These are phyloP conservation scores for Pugionium cornutum DNA, from an alignment of 345 rosid genomes.

Conservation along the genomic window DNA sequence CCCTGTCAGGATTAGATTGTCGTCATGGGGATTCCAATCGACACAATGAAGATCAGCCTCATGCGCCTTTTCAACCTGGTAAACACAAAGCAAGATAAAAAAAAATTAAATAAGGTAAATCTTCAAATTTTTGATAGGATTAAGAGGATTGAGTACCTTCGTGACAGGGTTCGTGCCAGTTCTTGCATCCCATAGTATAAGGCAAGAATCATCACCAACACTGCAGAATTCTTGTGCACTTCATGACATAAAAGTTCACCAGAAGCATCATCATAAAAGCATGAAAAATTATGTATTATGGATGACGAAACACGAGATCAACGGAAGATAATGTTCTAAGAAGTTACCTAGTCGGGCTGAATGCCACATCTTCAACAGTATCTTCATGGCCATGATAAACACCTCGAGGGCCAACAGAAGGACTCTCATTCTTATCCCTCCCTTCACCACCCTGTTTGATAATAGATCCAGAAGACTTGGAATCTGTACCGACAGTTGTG, in stretches of 20 bases:
- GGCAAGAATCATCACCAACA: slow-evolving; percentile 99
- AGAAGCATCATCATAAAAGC: slow-evolving; percentile 39
- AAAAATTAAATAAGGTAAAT: slow-evolving; percentile 38
- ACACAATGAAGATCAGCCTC: slow-evolving; percentile 97
- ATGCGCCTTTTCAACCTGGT: slow-evolving; percentile 93
- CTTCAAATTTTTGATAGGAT: slow-evolving; percentile 57
- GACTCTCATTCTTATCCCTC: slow-evolving; percentile 66
- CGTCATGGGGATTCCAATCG: slow-evolving; percentile 94
- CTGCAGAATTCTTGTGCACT: slow-evolving; percentile 99
- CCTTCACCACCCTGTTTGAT: slow-evolving; percentile 74
- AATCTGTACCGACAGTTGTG: slow-evolving; percentile 63
- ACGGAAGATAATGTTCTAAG: slow-evolving; percentile 12
- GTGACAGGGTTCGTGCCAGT: slow-evolving; percentile 73
- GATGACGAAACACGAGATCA: slow-evolving; percentile 36
- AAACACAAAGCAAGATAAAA: slow-evolving; percentile 17
- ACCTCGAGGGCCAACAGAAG: slow-evolving; percentile 94
- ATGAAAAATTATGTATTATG: slow-evolving; percentile 48
- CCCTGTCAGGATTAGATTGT: slow-evolving; percentile 92
- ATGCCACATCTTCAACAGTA: slow-evolving; percentile 96
- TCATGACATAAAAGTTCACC: slow-evolving; percentile 38
- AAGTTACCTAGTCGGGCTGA: slow-evolving; percentile 90
- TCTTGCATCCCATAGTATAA: slow-evolving; percentile 98
- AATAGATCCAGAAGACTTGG: slow-evolving; percentile 73
- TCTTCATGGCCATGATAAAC: slow-evolving; percentile 88
- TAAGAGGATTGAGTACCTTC: slow-evolving; percentile 52